Conservation (phyloP, 768 basidiomycete genomes). For the Leccinum variicolor region DNA sequence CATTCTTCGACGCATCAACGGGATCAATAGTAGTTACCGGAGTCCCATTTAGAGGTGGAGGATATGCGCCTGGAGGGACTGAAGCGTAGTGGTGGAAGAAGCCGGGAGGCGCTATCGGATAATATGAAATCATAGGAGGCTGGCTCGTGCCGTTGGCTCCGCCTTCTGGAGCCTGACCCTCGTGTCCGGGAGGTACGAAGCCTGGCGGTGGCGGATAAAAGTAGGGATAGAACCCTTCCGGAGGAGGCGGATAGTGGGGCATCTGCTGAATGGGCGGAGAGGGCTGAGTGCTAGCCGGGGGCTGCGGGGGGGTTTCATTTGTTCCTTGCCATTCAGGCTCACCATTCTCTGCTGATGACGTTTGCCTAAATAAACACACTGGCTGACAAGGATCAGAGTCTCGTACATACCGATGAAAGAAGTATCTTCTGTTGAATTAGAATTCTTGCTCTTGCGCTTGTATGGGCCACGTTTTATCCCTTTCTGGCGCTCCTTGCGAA, state of each 20-base stretch:
- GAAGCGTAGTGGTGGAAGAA: slow-evolving; percentile 38
- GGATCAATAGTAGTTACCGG: slow-evolving; percentile 26
- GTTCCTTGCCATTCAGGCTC: slow-evolving; percentile 35
- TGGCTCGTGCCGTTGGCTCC: slow-evolving; percentile 27
- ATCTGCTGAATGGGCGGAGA: slow-evolving; percentile 27
- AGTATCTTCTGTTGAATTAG: slow-evolving; percentile 15
- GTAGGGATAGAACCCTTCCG: slow-evolving; percentile 44
- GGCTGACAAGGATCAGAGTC: slow-evolving; percentile 4
- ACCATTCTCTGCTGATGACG: slow-evolving; percentile 15
- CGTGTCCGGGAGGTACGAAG: slow-evolving; percentile 37
- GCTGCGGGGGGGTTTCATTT: slow-evolving; percentile 19
- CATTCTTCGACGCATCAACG: slow-evolving; percentile 23
- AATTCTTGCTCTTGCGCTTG: slow-evolving; percentile 46
- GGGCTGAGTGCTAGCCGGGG: slow-evolving; percentile 15
- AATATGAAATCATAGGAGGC: slow-evolving; percentile 34
- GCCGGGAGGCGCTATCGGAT: slow-evolving; percentile 36
- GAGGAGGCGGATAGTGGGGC: slow-evolving; percentile 32
- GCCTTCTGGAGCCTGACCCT: slow-evolving; percentile 35
- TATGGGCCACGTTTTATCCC: slow-evolving; percentile 58
- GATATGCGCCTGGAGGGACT: slow-evolving; percentile 28
- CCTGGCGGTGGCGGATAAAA: slow-evolving; percentile 41
- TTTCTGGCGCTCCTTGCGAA: slow-evolving; percentile 63
- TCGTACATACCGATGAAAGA: slow-evolving; percentile 22
- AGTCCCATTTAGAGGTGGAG: slow-evolving; percentile 29
- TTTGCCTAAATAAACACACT: slow-evolving; percentile 13